phyloP scores from a whole-genome alignment of 768 basidiomycete genomes.

The Gelatoporia subvermispora region DNA sequence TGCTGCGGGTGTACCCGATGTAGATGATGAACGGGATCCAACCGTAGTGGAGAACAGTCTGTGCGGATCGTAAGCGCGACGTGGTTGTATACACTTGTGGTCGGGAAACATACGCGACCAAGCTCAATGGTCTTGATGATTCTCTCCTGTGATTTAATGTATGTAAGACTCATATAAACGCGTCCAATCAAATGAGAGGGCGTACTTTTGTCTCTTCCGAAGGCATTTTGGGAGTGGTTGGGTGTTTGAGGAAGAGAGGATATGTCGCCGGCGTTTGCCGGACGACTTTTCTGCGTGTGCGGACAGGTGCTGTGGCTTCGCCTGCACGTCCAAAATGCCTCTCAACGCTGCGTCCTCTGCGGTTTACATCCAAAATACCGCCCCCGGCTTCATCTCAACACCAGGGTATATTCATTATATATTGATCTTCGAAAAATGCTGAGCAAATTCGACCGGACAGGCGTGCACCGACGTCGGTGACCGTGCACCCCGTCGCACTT shows the following conservation, averaged over 20 bases:
- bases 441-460: slow-evolving; percentile 31
- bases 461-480: slow-evolving; percentile 66
- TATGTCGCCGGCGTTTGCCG: slow-evolving; percentile 23
- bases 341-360: slow-evolving; percentile 44
- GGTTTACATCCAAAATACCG: slow-evolving; percentile 32
- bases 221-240: slow-evolving; percentile 49
- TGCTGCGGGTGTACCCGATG: slow-evolving; percentile 88
- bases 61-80: slow-evolving; percentile 4
- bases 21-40: slow-evolving; percentile 98
- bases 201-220: slow-evolving; percentile 87
- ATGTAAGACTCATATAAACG: neutral
- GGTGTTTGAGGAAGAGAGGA: slow-evolving; percentile 30
- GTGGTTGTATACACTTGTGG: neutral
- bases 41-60: slow-evolving; percentile 90
- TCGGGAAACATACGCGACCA: slow-evolving; percentile 57
- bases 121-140: slow-evolving; percentile 78
- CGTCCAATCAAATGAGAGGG: neutral
- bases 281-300: slow-evolving; percentile 21
- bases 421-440: neutral
- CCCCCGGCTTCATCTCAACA: slow-evolving; percentile 24
- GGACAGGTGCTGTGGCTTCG: slow-evolving; percentile 12
- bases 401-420: slow-evolving; percentile 28
- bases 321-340: slow-evolving; percentile 35
- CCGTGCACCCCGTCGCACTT: slow-evolving; percentile 87
- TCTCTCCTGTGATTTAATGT: slow-evolving; percentile 53